Evolutionary conservation across 805 yeast species (phyloP), one percentile per base, ranked within the genome.

Genomic region (Starmerella floricola): DNA sequence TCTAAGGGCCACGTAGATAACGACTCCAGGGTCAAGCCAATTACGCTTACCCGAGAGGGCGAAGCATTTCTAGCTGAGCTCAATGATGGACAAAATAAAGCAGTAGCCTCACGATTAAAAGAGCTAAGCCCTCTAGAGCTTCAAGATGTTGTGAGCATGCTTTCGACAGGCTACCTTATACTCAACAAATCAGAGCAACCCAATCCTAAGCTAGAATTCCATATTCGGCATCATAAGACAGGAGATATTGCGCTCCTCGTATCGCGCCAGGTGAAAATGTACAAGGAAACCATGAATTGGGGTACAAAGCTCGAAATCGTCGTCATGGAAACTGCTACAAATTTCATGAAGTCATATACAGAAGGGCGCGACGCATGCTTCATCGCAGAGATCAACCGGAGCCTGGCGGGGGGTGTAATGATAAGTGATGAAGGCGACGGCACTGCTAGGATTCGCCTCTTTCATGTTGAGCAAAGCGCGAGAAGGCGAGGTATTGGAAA

Each of bases 391-490:
- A 12, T 40, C 18, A 35, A 35, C 16, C 16, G 32, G 20, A 13
- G 28, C 18, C 26, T 40, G 11, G 44, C 38, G 10, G 44, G 44
- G 5, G 39, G 30, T 3, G 20, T 30, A n/a, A 6, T 40, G 16
- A 19, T 40, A 4, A 35, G 35, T 3, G 26, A 34, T 19, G 44
- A 40, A n/a, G 19, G 27, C 17, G 27, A 27, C 3, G 31, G 18
- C 3, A 18, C 28, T 6, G 38, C 36, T 5, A 34, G 39, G 24
- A 6, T 40, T 3, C 20, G 39, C 13, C 33, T 34, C 24, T 18
- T 40, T 8, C 31, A 40, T 19, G 44, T 40, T 12, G 44, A 40
- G 30, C 31, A 34, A 8, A 17, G 28, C n/a, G 44, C 44, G n/a
- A 24, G 39, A 6, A 10, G 17, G 6, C 34, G 39, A 4, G 44